These are phyloP conservation scores for Phytophthora lateralis DNA, from an alignment of 352 stramenopile species.

Conservation along the genomic window DNA sequence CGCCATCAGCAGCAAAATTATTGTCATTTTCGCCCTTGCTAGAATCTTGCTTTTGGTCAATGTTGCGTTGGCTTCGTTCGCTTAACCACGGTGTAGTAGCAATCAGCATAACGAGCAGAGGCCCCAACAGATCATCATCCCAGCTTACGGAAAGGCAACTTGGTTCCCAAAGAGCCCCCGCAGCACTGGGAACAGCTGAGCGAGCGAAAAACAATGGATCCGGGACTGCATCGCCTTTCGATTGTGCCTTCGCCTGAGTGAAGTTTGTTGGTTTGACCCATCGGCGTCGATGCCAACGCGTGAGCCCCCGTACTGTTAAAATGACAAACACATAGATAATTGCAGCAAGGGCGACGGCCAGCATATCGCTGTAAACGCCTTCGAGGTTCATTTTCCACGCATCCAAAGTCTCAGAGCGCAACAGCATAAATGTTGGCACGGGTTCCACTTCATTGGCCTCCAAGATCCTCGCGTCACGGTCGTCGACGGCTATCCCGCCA, in stretches of 20 bases:
- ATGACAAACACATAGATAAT: conserved; percentile 43
- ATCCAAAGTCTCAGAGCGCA: conserved; percentile 57
- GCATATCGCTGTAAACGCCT: conserved; percentile 55
- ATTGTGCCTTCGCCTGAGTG: conserved; percentile 22
- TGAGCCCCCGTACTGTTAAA: conserved; percentile 26
- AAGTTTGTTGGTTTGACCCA: conserved; percentile 23
- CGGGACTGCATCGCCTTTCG: conserved; percentile 20
- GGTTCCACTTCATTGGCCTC: conserved; percentile 62
- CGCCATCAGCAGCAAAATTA: neutral
- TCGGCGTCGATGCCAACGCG: conserved; percentile 27
- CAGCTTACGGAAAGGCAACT: conserved; percentile 61
- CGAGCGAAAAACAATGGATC: conserved; percentile 54
- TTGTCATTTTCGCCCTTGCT: conserved; percentile 1
- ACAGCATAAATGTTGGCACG: conserved; percentile 57
- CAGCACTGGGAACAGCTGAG: conserved; percentile 50
- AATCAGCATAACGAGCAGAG: conserved; percentile 34
- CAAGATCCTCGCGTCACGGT: conserved; percentile 52
- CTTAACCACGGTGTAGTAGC: conserved; percentile 18
- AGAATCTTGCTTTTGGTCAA: conserved; percentile 14
- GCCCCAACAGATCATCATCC: conserved; percentile 50
- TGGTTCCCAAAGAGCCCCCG: conserved; percentile 55
- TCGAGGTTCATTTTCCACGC: conserved; percentile 67
- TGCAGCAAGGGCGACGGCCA: conserved; percentile 47
- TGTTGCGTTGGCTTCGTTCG: conserved; percentile 20
- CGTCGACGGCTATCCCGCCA: conserved; percentile 35